A percentile compares a stretch with the other conserved stretches of the same genome.
Conservation (phyloP, 768 basidiomycete species). For the Tulasnella calospora region DNA sequence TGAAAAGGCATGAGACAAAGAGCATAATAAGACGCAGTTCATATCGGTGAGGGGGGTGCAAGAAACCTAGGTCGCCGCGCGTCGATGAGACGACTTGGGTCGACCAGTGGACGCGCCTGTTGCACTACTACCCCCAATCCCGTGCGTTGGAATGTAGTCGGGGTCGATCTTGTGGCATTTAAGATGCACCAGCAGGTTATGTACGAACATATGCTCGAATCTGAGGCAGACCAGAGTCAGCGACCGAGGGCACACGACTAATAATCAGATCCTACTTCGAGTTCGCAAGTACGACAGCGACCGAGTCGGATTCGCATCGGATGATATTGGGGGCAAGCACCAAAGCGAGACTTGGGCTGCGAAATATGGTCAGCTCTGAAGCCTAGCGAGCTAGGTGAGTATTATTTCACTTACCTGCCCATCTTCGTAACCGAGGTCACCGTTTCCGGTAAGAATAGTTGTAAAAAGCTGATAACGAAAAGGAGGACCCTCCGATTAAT, state of each 20-base stretch:
- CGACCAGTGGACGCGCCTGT: not conserved
- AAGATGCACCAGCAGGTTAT: conserved; percentile 75
- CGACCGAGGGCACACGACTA: not conserved
- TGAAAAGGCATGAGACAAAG: not conserved
- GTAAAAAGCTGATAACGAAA: conserved; percentile 86
- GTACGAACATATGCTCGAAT: conserved; percentile 85
- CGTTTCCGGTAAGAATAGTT: conserved; percentile 77
- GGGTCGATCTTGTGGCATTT: conserved; percentile 70
- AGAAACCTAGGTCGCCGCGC: not conserved
- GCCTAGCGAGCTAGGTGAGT: not conserved
- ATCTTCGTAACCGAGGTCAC: conserved; percentile 58
- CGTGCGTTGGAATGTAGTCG: conserved; percentile 73
- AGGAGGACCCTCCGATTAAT: conserved; percentile 81
- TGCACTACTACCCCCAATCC: conserved; percentile 51
- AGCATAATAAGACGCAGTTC: not conserved
- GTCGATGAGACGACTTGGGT: conserved; percentile 20
- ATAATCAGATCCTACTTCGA: conserved; percentile 58
- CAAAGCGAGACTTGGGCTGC: conserved; percentile 62
- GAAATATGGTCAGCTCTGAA: conserved; percentile 27
- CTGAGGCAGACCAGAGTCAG: conserved; percentile 37
- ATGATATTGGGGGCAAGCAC: conserved; percentile 91
- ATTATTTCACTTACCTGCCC: conserved; percentile 8
- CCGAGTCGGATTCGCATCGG: conserved; percentile 80
- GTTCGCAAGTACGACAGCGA: conserved; percentile 86
- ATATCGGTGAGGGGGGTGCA: not conserved